Base-by-base conservation (phyloP, 2,329 filamentous ascomycete genomes). In the Claviceps sp. region DNA sequence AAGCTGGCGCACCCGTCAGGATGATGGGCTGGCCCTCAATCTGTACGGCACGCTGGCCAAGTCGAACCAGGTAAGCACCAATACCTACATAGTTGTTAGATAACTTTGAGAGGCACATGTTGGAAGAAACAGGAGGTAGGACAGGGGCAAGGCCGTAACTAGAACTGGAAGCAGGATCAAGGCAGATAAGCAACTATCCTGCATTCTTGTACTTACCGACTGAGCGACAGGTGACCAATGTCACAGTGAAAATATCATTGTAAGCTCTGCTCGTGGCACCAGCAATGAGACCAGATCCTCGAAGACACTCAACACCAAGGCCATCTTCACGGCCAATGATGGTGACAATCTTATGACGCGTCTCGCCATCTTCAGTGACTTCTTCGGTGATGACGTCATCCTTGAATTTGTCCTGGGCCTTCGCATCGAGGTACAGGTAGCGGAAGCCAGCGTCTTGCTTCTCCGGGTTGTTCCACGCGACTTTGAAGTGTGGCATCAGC, bases 1-100 rank as follows among this genome's bases (percentile, higher is more conserved):
- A 85, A 54, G 93, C 93, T 58, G 88, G 88, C 48, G 93, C 93
- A 79, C 93, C 93, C 62, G 93, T 98, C 57, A 98, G 81, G 64
- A 98, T 98, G 68, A 98, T 98, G 41, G 93, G 93, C 73, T 98
- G 93, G 54, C 93, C 93, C 72, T 98, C 93, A 59, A 98, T 94
- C 72, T 98, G 93, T 59, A 98, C 94, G 58, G 93, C 91, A 82
- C 93, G 88, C 72, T 98, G 93, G 55, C 93, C 93, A 55, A 98
- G 88, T 67, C 93, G 91, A 61, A 98, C 93, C 52, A 98, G 86
- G 73, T 98, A 98, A 50, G 93, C 93, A 80, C 93, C 93, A 59
- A 98, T 98, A 85, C 81, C 81, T 84, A 43, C 16, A 9, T 8
- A 37, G 7, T 30, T 22, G 43, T 51, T 42, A 51, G 49, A 45